These are phyloP conservation scores for Ophiocytium majus DNA, from an alignment of 352 stramenopile genomes.

Conservation along the genomic window DNA sequence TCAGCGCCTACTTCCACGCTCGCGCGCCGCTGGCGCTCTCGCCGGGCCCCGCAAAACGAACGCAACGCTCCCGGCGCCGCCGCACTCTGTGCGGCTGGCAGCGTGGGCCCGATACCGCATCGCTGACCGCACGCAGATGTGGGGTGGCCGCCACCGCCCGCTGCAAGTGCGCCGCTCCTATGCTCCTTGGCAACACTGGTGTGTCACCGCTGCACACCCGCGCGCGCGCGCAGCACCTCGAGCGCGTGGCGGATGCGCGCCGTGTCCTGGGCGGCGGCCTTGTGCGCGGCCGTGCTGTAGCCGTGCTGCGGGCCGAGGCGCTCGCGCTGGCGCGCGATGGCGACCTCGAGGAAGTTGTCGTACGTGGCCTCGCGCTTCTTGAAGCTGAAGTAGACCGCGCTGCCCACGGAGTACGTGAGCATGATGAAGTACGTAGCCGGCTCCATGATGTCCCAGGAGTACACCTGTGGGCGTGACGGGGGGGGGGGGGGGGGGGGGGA, in stretches of 20 bases:
- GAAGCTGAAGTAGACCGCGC: conserved; percentile 41
- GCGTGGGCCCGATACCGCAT: too few species aligned
- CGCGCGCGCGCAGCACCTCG: neutral
- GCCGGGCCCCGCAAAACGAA: too few species aligned
- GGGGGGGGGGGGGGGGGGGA: neutral
- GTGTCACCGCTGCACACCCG: too few species aligned
- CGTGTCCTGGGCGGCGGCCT: neutral
- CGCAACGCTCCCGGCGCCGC: too few species aligned
- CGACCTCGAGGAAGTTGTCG: conserved; percentile 37
- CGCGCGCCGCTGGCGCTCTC: too few species aligned
- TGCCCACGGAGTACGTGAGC: conserved; percentile 51
- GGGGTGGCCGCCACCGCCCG: too few species aligned
- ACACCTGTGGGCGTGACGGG: conserved; percentile 18
- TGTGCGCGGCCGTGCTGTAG: conserved; percentile 22
- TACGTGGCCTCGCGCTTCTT: conserved; percentile 50
- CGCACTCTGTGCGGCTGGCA: too few species aligned
- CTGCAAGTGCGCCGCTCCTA: too few species aligned
- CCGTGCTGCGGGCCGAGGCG: conserved; percentile 39
- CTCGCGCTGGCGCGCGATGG: conserved; percentile 27
- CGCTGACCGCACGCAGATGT: too few species aligned
- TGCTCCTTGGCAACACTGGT: too few species aligned
- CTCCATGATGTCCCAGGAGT: conserved; percentile 53
- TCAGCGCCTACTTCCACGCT: too few species aligned
- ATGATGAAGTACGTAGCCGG: conserved; percentile 53
- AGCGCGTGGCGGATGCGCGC: neutral